phyloP scores from a whole-genome alignment of 257 asterid genomes.

The Nicotiana noctiflora region DNA sequence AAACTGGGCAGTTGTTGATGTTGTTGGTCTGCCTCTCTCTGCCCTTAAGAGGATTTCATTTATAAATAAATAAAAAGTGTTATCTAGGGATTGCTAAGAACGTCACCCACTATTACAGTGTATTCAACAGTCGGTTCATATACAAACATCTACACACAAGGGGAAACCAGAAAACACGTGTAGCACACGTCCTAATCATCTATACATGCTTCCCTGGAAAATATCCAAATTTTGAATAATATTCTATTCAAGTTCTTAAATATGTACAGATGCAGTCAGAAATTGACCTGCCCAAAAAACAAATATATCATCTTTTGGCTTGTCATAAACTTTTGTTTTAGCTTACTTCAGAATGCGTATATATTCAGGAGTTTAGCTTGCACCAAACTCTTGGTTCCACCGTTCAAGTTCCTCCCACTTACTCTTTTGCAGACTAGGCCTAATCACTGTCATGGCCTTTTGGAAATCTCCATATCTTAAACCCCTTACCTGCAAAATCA shows the following conservation, averaged over 20 bases:
- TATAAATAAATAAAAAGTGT: too few relatives aligned
- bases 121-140: not conserved
- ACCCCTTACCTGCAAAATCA: constrained; percentile 58
- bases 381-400: constrained; percentile 88
- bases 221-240: not conserved
- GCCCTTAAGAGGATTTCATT: too few relatives aligned
- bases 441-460: constrained; percentile 71
- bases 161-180: not conserved
- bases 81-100: too few relatives aligned
- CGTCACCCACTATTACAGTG: not conserved
- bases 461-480: constrained; percentile 67
- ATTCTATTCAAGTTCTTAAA: not conserved
- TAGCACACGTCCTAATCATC: not conserved
- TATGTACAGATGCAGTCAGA: not conserved
- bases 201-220: not conserved
- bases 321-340: not conserved
- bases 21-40: too few relatives aligned
- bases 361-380: constrained; percentile 34
- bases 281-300: not conserved
- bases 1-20: too few relatives aligned
- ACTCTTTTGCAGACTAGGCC: constrained; percentile 86
- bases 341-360: not conserved
- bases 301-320: not conserved
- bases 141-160: not conserved
- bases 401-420: constrained; percentile 89